Conservation (phyloP, 768 basidiomycete species). For the Lentinula raphanica region DNA sequence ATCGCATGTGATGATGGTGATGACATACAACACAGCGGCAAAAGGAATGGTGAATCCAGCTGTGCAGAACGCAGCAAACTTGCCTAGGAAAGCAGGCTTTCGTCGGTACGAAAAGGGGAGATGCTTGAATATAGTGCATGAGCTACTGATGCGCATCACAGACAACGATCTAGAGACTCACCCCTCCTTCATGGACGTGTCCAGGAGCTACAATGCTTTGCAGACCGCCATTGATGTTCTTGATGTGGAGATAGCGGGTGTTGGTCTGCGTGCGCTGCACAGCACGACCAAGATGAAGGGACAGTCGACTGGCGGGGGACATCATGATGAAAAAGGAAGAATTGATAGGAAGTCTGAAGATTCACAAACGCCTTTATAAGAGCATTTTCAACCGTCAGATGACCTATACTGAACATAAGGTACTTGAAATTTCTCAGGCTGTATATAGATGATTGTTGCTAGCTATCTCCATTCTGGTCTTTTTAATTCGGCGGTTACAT, state of each 20-base stretch:
- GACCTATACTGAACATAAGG: not conserved
- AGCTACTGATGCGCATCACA: not conserved
- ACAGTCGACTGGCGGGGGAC: not conserved
- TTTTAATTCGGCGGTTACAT: not conserved
- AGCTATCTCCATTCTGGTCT: constrained; percentile 3
- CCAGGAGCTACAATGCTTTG: not conserved
- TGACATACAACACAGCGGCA: not conserved
- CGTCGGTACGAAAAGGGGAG: not conserved
- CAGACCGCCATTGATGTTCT: not conserved
- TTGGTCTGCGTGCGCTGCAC: not conserved
- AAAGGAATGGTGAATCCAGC: not conserved
- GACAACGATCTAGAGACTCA: not conserved
- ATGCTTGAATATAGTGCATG: not conserved
- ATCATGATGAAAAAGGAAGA: not conserved
- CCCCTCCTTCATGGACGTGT: not conserved
- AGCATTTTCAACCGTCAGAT: not conserved
- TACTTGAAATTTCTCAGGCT: not conserved
- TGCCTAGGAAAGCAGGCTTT: not conserved
- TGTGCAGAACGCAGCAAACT: constrained; percentile 1
- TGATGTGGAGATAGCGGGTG: not conserved
- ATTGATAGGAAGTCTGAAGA: not conserved
- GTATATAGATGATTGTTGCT: not conserved
- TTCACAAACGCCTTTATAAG: not conserved
- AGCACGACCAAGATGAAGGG: not conserved
- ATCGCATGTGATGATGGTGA: not conserved